A percentile compares a stretch with the other conserved stretches of the same genome.
Conservation (phyloP, 306 rosid genomes). For the Betula pendula region DNA sequence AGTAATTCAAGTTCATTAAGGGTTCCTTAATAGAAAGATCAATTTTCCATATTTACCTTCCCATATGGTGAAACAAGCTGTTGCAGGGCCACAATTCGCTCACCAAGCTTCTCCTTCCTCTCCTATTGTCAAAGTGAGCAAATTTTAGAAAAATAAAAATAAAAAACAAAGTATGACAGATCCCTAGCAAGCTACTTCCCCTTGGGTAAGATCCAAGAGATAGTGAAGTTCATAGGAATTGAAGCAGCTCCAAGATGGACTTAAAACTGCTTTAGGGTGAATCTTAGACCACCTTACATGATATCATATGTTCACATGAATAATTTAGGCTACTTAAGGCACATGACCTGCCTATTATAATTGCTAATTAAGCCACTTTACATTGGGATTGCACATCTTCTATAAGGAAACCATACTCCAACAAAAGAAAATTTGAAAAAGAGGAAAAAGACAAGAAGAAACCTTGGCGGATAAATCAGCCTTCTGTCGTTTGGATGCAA, state of each 20-base stretch:
- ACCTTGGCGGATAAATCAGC: slow-evolving; percentile 85
- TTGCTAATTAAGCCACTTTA: background rate
- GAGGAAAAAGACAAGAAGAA: slow-evolving; percentile 26
- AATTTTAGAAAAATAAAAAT: background rate
- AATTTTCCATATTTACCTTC: slow-evolving; percentile 55
- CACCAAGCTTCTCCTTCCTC: slow-evolving; percentile 87
- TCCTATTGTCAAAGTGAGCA: slow-evolving; percentile 49
- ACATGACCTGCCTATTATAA: background rate
- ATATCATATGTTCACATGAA: background rate
- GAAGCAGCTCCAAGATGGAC: background rate
- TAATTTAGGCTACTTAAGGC: background rate
- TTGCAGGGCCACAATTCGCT: slow-evolving; percentile 80
- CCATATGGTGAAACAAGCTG: slow-evolving; percentile 99
- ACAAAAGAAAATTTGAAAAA: slow-evolving; percentile 9
- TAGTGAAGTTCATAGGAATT: too few species aligned
- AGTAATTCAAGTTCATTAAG: background rate
- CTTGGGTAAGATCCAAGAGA: background rate
- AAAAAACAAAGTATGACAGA: slow-evolving; percentile 15
- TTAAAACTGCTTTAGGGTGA: background rate
- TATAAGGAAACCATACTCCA: too few species aligned
- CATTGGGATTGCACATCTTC: background rate
- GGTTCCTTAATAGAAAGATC: background rate
- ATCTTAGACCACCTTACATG: background rate
- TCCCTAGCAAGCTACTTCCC: background rate
- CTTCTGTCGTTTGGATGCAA: slow-evolving; percentile 88